These are phyloP conservation scores for Poterioochromonas sp. DNA, from an alignment of 352 stramenopile species.

Conservation along the genomic window DNA sequence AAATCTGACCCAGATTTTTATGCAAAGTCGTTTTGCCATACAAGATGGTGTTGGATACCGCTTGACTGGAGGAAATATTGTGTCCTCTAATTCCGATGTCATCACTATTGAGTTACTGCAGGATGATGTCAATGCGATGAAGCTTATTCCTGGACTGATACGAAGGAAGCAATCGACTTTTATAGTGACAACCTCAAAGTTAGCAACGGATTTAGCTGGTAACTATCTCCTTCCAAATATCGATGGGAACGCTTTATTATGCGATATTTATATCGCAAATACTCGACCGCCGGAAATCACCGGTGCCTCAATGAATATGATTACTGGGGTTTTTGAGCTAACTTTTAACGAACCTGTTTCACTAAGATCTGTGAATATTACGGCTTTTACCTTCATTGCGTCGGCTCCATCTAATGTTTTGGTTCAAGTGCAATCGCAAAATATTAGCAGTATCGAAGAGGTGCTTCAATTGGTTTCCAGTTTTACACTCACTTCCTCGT, in stretches of 20 bases:
- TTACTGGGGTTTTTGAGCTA: background rate
- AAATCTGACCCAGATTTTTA: background rate
- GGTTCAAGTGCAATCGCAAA: background rate
- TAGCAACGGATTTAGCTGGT: constrained; percentile 18
- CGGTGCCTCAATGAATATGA: background rate
- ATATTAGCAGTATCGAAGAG: background rate
- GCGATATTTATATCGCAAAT: background rate
- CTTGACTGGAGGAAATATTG: background rate
- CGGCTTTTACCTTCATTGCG: background rate
- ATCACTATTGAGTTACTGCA: background rate
- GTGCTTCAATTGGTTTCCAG: background rate
- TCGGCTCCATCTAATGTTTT: background rate
- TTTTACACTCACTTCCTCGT: too few relatives aligned
- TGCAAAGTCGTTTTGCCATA: constrained; percentile 13
- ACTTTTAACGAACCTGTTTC: background rate
- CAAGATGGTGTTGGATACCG: background rate
- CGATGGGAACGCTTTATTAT: background rate
- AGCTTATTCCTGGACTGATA: background rate
- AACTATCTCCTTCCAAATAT: background rate
- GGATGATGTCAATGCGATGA: constrained; percentile 5
- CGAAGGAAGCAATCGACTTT: background rate
- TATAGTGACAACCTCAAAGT: background rate
- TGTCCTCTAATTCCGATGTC: background rate
- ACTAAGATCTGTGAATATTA: background rate
- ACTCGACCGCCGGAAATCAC: background rate